These are phyloP conservation scores for Whalleya microplaca DNA, from an alignment of 2,329 filamentous ascomycete genomes.

Conservation along the genomic window DNA sequence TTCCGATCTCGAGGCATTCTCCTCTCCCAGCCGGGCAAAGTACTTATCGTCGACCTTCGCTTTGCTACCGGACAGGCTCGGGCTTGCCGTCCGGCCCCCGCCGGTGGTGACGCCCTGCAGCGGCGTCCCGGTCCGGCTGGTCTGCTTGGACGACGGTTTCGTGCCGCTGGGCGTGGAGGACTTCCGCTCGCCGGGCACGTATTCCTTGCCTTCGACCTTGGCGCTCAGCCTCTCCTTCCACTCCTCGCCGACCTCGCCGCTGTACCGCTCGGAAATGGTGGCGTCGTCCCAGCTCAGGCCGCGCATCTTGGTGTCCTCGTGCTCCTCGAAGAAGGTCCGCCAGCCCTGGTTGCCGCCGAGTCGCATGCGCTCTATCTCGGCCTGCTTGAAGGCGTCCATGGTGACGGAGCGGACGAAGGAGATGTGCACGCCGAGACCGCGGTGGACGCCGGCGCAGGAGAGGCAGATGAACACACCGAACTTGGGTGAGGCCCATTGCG, in stretches of 20 bases:
- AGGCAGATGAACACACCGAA: conserved; percentile 99
- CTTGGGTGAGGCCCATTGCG: conserved; percentile 97
- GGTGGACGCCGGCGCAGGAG: conserved; percentile 91
- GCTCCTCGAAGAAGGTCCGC: conserved; percentile 82
- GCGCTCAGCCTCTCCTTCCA: conserved; percentile 89
- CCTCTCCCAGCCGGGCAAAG: conserved; percentile 81
- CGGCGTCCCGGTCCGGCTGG: conserved; percentile 44
- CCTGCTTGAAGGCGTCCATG: conserved; percentile 97
- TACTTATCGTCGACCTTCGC: conserved; percentile 81
- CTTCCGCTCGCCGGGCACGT: conserved; percentile 73
- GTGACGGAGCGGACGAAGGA: conserved; percentile 97
- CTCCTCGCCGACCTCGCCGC: conserved; percentile 88
- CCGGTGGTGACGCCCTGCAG: conserved; percentile 41
- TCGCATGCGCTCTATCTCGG: conserved; percentile 92
- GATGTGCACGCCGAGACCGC: conserved; percentile 94
- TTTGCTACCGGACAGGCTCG: conserved; percentile 47
- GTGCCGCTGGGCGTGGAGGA: conserved; percentile 42
- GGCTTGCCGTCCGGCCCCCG: conserved; percentile 46
- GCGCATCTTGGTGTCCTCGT: conserved; percentile 67
- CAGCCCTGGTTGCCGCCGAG: conserved; percentile 87
- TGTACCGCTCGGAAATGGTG: conserved; percentile 88
- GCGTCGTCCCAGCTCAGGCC: conserved; percentile 81
- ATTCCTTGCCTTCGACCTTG: conserved; percentile 87
- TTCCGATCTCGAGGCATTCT: conserved; percentile 77
- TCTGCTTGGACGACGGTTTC: conserved; percentile 39